Evolutionary conservation across 2,329 filamentous ascomycete species (phyloP).

Genomic region (Fusarium subtropicale): DNA sequence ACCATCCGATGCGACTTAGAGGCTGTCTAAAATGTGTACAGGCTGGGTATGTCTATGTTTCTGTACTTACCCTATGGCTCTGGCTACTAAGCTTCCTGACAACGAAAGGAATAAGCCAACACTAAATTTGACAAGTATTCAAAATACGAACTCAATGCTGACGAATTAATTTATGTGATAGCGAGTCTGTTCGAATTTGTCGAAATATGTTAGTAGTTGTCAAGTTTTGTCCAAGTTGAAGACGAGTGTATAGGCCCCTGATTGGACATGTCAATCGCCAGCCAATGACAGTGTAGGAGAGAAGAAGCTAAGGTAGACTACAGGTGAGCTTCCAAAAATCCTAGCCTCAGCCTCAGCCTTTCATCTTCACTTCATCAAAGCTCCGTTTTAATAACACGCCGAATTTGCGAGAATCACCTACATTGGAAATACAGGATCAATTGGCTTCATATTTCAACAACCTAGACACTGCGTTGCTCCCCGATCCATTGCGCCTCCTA

Average conservation of each 20-base stretch:
- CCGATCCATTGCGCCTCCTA: neutral
- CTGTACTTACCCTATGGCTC: slow-evolving; percentile 2
- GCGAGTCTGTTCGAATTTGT: neutral
- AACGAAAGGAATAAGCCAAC: neutral
- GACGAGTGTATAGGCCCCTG: slow-evolving; percentile 10
- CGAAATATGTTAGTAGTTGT: neutral
- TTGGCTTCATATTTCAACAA: neutral
- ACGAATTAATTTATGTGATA: neutral
- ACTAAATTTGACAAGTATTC: no score
- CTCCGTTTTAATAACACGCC: slow-evolving; percentile 12
- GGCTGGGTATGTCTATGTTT: neutral
- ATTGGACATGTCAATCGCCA: slow-evolving; percentile 31
- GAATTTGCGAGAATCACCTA: neutral
- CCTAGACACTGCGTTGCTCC: neutral
- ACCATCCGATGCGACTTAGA: neutral
- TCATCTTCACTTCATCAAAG: slow-evolving; percentile 35
- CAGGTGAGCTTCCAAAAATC: slow-evolving; percentile 39
- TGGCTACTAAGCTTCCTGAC: no score
- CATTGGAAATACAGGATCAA: neutral
- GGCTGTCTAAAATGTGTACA: neutral
- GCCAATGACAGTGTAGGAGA: slow-evolving; percentile 24
- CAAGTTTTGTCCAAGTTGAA: slow-evolving; percentile 3
- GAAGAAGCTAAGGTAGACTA: slow-evolving; percentile 15
- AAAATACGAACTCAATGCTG: neutral
- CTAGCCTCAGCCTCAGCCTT: slow-evolving; percentile 45